Conservation (phyloP, 495 filamentous ascomycete species). For the Aspergillus biplanus region DNA sequence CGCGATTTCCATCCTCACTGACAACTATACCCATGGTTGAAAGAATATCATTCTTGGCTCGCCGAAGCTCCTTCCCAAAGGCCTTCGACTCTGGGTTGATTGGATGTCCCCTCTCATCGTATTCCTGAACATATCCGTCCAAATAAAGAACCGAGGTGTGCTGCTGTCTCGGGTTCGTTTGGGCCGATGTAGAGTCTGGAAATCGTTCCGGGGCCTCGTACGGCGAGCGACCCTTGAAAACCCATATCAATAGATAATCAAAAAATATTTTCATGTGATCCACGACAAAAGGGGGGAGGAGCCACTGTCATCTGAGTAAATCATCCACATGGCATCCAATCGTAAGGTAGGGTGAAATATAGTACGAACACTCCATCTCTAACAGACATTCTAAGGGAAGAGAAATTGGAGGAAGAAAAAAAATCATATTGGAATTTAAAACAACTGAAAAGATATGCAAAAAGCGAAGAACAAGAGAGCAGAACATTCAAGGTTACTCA, state of each 20-base stretch:
- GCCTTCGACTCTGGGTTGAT: constrained; percentile 59
- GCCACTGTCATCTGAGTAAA: background rate
- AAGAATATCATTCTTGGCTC: constrained; percentile 62
- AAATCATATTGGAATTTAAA: too few species aligned
- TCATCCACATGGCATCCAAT: too few species aligned
- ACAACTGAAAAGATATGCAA: background rate
- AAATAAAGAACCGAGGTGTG: constrained; percentile 43
- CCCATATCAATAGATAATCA: constrained; percentile 27
- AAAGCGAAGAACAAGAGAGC: constrained; percentile 1
- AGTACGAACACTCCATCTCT: too few species aligned
- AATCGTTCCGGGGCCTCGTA: constrained; percentile 62
- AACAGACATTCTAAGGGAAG: too few species aligned
- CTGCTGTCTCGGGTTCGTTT: constrained; percentile 24
- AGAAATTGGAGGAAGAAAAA: too few species aligned
- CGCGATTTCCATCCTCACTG: constrained; percentile 44
- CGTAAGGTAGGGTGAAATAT: too few species aligned
- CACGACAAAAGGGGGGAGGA: background rate
- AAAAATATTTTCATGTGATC: background rate
- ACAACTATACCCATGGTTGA: constrained; percentile 58
- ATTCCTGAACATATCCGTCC: constrained; percentile 61
- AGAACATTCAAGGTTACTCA: background rate
- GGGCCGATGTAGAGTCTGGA: constrained; percentile 22
- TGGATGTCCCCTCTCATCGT: constrained; percentile 72
- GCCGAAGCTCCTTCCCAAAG: constrained; percentile 47
- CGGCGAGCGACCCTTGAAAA: constrained; percentile 67